Percentiles rank a stretch among this genome's conserved stretches.
Evolutionary conservation across 2,329 filamentous ascomycete genomes (phyloP).

Genomic region (Nothomitra cinnamomea): DNA sequence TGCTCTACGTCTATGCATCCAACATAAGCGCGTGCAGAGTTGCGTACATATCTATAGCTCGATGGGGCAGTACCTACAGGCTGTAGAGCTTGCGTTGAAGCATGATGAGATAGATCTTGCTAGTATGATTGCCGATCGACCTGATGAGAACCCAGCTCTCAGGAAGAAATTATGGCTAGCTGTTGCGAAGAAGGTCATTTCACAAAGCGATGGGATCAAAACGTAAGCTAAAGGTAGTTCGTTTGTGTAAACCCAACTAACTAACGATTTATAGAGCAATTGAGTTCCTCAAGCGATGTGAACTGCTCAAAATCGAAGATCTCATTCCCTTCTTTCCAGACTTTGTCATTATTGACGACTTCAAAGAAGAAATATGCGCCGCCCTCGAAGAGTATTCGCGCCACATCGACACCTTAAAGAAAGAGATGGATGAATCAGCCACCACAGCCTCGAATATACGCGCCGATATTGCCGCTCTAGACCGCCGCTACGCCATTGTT

Average conservation of each 20-base stretch:
- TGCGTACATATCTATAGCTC: conserved; percentile 95
- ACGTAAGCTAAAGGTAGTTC: conserved; percentile 20
- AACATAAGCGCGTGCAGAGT: conserved; percentile 80
- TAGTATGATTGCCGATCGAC: conserved; percentile 71
- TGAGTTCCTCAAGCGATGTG: conserved; percentile 80
- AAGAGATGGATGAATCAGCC: conserved; percentile 90
- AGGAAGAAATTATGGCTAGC: conserved; percentile 93
- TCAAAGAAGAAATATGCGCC: conserved; percentile 93
- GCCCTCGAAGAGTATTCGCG: conserved; percentile 87
- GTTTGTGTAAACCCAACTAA: conserved; percentile 11
- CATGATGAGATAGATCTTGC: conserved; percentile 84
- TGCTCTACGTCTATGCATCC: conserved; percentile 84
- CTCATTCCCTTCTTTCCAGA: conserved; percentile 97
- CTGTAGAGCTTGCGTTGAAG: conserved; percentile 79
- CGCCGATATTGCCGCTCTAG: conserved; percentile 68
- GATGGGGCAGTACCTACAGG: conserved; percentile 88
- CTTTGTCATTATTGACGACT: conserved; percentile 96
- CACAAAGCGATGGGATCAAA: conserved; percentile 73
- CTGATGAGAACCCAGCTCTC: conserved; percentile 59
- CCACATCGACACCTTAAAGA: conserved; percentile 73
- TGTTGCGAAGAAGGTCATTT: conserved; percentile 87
- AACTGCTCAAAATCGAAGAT: conserved; percentile 86
- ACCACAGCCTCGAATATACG: conserved; percentile 83
- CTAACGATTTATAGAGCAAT: conserved; percentile 41
- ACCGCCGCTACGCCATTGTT: conserved; percentile 85